Evolutionary conservation across 2,329 filamentous ascomycete species (phyloP).

Genomic region (Fusarium ramigenum): DNA sequence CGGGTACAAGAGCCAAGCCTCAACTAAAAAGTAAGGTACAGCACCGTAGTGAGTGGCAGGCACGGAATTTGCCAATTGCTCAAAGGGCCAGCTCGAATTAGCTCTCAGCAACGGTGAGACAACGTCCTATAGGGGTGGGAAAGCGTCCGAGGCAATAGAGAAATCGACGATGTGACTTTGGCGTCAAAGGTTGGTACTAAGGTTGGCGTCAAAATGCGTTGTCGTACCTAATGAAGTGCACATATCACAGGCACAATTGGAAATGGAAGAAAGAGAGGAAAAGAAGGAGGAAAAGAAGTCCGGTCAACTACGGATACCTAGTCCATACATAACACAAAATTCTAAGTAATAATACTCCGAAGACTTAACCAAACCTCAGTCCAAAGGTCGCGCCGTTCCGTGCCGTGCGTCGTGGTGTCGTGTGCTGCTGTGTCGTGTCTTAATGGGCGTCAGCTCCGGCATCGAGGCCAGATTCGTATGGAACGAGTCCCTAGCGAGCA

Average conservation of each 20-base stretch:
- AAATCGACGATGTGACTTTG: conserved; percentile 9
- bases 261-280: background rate
- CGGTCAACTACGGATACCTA: conserved; percentile 3
- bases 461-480: background rate
- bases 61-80: background rate
- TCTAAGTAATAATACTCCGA: conserved; percentile 13
- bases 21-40: conserved; percentile 9
- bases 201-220: conserved; percentile 6
- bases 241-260: conserved; percentile 1
- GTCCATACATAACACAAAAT: conserved; percentile 16
- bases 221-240: conserved; percentile 3
- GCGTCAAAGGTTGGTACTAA: background rate
- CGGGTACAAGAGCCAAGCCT: conserved; percentile 13
- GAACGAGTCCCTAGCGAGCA: background rate
- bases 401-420: conserved; percentile 4
- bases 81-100: background rate
- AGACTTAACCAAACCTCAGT: background rate
- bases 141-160: background rate
- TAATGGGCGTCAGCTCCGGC: background rate
- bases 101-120: background rate
- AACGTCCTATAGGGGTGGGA: background rate
- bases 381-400: conserved; percentile 16
- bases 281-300: background rate
- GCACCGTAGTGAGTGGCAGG: background rate
- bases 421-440: conserved; percentile 1